These are phyloP conservation scores for Handroanthus guayacan DNA, from an alignment of 257 asterid genomes.

Conservation along the genomic window DNA sequence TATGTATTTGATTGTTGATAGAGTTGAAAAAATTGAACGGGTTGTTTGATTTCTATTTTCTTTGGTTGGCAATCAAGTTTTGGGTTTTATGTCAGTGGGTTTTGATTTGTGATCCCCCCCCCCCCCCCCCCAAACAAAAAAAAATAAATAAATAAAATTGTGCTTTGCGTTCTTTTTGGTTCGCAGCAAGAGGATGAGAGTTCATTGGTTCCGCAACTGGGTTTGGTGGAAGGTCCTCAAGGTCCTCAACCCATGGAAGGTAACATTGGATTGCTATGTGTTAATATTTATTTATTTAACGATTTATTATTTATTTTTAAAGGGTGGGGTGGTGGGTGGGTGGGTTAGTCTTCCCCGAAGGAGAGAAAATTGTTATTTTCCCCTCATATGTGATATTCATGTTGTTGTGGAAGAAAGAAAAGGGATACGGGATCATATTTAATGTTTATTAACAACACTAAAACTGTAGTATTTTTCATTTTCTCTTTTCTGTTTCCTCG, in stretches of 20 bases:
- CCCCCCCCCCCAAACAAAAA: too few relatives aligned
- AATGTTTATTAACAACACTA: too few relatives aligned
- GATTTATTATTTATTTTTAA: too few relatives aligned
- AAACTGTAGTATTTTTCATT: neutral
- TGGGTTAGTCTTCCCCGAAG: too few relatives aligned
- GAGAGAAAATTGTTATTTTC: too few relatives aligned
- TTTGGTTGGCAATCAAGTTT: too few relatives aligned
- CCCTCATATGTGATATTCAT: too few relatives aligned
- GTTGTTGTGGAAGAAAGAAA: too few relatives aligned
- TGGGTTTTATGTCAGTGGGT: neutral
- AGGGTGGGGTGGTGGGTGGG: too few relatives aligned
- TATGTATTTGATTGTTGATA: neutral
- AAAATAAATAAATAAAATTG: too few relatives aligned
- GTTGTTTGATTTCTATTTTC: neutral
- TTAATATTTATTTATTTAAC: too few relatives aligned
- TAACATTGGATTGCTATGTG: neutral
- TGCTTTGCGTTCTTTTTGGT: neutral
- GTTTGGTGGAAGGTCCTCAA: constrained; percentile 58
- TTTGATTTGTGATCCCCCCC: neutral
- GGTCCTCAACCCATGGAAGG: constrained; percentile 72
- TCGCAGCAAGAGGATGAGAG: constrained; percentile 66
- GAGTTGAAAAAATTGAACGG: neutral
- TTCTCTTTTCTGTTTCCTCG: neutral
- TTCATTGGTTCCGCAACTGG: constrained; percentile 62
- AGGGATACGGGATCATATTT: too few relatives aligned